Evolutionary conservation across 2,329 filamentous ascomycete species (phyloP).

Genomic region (Keithomyces neogunnii): DNA sequence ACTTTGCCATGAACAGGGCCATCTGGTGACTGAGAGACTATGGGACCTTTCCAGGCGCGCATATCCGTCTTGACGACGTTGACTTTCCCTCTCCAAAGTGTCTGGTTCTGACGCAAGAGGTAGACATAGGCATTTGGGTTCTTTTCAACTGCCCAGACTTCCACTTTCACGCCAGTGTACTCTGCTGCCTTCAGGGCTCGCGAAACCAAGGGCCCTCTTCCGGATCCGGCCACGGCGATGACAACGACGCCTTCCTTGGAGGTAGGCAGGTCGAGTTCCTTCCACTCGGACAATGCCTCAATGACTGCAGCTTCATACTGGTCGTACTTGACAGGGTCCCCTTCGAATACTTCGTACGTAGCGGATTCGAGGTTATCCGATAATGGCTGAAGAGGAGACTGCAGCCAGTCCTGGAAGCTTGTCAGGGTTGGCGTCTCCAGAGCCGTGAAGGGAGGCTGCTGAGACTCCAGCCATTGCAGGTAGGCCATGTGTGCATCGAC

Average conservation of each 20-base stretch:
- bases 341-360: conserved; percentile 97
- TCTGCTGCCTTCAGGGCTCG: conserved; percentile 75
- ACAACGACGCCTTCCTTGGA: conserved; percentile 65
- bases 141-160: conserved; percentile 92
- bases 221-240: conserved; percentile 87
- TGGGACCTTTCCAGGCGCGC: conserved; percentile 87
- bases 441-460: conserved; percentile 56
- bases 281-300: conserved; percentile 75
- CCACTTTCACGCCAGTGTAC: conserved; percentile 65
- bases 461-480: conserved; percentile 72
- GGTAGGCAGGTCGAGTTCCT: conserved; percentile 60
- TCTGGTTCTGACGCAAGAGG: conserved; percentile 75
- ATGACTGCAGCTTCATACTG: conserved; percentile 86
- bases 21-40: conserved; percentile 34
- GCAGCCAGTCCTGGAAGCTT: conserved; percentile 83
- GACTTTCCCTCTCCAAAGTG: conserved; percentile 71
- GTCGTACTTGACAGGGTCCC: conserved; percentile 94
- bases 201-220: conserved; percentile 84
- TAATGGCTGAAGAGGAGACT: conserved; percentile 87
- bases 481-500: conserved; percentile 60
- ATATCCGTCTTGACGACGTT: conserved; percentile 94
- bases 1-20: conserved; percentile 55
- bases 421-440: conserved; percentile 44
- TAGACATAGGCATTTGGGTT: conserved; percentile 97
- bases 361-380: conserved; percentile 95